These are phyloP conservation scores for Vicia sativa DNA, from an alignment of 306 rosid species.

Conservation along the genomic window DNA sequence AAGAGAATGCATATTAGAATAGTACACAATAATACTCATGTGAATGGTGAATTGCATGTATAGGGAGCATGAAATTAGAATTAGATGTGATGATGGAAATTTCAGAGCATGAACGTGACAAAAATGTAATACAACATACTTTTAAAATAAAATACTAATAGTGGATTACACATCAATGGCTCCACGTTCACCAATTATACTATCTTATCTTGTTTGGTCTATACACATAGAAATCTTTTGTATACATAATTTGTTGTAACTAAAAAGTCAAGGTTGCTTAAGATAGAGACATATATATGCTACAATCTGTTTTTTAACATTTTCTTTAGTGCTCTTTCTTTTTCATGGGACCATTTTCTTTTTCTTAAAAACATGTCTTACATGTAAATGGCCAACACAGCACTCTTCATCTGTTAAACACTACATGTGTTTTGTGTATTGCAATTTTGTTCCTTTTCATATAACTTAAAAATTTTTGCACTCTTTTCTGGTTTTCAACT, in stretches of 20 bases:
- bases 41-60: constrained; percentile 33
- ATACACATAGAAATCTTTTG: not conserved
- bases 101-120: constrained; percentile 41
- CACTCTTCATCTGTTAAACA: constrained; percentile 3
- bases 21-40: too few species aligned
- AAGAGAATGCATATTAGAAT: too few species aligned
- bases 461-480: constrained; percentile 1
- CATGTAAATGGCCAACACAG: constrained; percentile 49
- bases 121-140: constrained; percentile 7
- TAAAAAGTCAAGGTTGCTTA: constrained; percentile 48
- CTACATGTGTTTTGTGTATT: constrained; percentile 13
- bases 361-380: constrained; percentile 59
- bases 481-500: constrained; percentile 32
- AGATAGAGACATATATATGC: constrained; percentile 40
- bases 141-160: constrained; percentile 7
- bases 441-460: constrained; percentile 21
- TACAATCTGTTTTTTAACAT: constrained; percentile 48
- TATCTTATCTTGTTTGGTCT: constrained; percentile 37
- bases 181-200: constrained; percentile 20
- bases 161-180: not conserved
- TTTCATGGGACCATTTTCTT: constrained; percentile 47
- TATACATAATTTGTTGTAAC: not conserved
- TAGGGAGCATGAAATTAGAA: constrained; percentile 30
- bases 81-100: constrained; percentile 37
- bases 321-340: constrained; percentile 57